A percentile compares a stretch with the other conserved stretches of the same genome.
Evolutionary conservation across 164 flowering plant species (phyloP).

Genomic region (Vitis cinerea): DNA sequence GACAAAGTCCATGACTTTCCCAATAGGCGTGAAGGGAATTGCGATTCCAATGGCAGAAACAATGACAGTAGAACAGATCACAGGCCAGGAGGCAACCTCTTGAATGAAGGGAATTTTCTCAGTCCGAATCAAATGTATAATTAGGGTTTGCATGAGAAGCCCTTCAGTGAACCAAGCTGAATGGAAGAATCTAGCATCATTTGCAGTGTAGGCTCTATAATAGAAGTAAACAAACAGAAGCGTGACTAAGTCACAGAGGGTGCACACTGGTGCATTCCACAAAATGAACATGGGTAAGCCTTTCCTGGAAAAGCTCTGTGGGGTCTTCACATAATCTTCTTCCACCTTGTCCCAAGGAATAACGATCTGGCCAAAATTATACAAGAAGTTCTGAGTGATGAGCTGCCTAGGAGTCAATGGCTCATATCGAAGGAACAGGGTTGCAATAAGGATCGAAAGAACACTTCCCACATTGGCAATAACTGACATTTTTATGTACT

Average conservation of each 20-base stretch:
- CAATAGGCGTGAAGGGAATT: slow-evolving; percentile 51
- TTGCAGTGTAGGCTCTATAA: slow-evolving; percentile 13
- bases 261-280: slow-evolving; percentile 73
- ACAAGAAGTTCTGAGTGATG: slow-evolving; percentile 64
- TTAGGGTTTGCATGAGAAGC: slow-evolving; percentile 76
- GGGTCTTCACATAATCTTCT: slow-evolving; percentile 51
- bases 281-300: slow-evolving; percentile 54
- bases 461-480: slow-evolving; percentile 66
- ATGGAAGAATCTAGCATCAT: slow-evolving; percentile 30
- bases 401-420: slow-evolving; percentile 73
- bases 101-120: slow-evolving; percentile 76
- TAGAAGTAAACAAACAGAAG: slow-evolving; percentile 51
- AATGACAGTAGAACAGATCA: slow-evolving; percentile 51
- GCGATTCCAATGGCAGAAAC: slow-evolving; percentile 60
- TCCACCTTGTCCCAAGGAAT: slow-evolving; percentile 88
- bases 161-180: slow-evolving; percentile 72
- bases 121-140: slow-evolving; percentile 68
- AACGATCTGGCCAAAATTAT: slow-evolving; percentile 61
- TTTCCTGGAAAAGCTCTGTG: slow-evolving; percentile 59
- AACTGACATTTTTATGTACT: slow-evolving; percentile 63
- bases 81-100: slow-evolving; percentile 74
- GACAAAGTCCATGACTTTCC: slow-evolving; percentile 45
- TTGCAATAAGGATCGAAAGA: slow-evolving; percentile 56
- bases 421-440: slow-evolving; percentile 41
- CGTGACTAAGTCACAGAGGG: slow-evolving; percentile 49